These are phyloP conservation scores for Akanthomyces uredinophilus DNA, from an alignment of 2,329 filamentous ascomycete species.

Conservation along the genomic window DNA sequence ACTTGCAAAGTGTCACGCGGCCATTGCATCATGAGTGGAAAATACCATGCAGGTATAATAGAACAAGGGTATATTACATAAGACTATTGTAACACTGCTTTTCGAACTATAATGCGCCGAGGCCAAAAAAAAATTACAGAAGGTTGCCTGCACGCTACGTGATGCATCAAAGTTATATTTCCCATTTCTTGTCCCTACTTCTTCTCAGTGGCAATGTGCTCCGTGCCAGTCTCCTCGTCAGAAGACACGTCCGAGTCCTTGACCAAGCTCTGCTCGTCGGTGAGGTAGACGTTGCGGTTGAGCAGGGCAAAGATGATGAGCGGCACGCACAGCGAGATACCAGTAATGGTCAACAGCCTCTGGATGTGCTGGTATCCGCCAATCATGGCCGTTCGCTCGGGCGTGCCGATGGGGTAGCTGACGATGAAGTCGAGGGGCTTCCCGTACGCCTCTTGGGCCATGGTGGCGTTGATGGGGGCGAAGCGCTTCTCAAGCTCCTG, in stretches of 20 bases:
- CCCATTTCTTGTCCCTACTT: not conserved
- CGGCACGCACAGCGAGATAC: constrained; percentile 44
- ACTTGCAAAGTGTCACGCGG: no score
- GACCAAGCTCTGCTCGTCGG: constrained; percentile 39
- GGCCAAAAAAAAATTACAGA: not conserved
- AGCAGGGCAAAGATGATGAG: constrained; percentile 39
- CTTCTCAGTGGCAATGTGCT: constrained; percentile 4
- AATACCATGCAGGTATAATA: not conserved
- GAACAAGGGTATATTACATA: constrained; percentile 12
- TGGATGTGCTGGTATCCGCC: constrained; percentile 42
- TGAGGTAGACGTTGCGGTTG: constrained; percentile 43
- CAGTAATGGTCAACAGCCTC: constrained; percentile 42
- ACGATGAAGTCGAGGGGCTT: constrained; percentile 27
- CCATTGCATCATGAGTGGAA: not conserved
- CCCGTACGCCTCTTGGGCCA: constrained; percentile 29
- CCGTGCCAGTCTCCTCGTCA: constrained; percentile 17
- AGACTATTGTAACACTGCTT: not conserved
- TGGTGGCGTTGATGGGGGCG: constrained; percentile 28
- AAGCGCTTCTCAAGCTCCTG: constrained; percentile 46
- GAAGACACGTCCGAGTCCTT: constrained; percentile 22
- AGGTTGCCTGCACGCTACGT: not conserved
- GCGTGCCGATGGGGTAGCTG: constrained; percentile 34
- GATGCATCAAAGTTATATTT: not conserved
- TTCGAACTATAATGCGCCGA: not conserved
- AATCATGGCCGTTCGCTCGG: constrained; percentile 39